A percentile compares a stretch with the other conserved stretches of the same genome.
Conservation (phyloP, 805 yeast genomes). For the Saccharomyces cerevisiae region DNA sequence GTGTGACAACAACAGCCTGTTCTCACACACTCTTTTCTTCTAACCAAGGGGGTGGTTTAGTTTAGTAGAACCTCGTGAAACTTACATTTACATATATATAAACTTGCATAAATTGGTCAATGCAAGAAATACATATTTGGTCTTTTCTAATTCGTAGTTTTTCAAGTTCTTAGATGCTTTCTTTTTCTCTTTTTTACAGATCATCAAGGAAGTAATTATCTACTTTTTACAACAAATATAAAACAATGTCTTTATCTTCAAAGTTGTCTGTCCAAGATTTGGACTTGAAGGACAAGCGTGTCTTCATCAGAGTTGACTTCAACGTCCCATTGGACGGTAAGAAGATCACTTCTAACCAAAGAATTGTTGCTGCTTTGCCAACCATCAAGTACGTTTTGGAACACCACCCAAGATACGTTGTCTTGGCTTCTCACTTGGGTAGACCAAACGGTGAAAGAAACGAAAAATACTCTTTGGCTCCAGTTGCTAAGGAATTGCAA, state of each 20-base stretch:
- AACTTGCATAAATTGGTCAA: not conserved
- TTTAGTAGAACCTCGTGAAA: not conserved
- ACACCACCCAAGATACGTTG: constrained; percentile 81
- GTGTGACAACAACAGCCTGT: not conserved
- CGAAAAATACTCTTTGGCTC: constrained; percentile 84
- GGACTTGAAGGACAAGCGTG: constrained; percentile 82
- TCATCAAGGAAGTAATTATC: not conserved
- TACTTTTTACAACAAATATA: not conserved
- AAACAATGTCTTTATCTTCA: constrained; percentile 79
- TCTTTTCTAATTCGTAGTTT: not conserved
- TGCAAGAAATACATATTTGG: not conserved
- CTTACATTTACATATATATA: not conserved
- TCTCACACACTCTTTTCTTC: not conserved
- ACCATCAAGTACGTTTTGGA: constrained; percentile 92
- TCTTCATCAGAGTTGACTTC: constrained; percentile 96
- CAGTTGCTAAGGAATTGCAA: constrained; percentile 85
- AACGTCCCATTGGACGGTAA: constrained; percentile 92
- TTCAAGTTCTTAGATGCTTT: not conserved
- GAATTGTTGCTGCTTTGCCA: constrained; percentile 99
- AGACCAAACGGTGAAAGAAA: constrained; percentile 94
- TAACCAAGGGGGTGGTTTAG: not conserved
- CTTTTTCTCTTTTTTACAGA: not conserved
- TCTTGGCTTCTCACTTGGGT: constrained; percentile 95
- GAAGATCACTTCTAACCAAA: constrained; percentile 97
- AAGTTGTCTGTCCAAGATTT: constrained; percentile 91